Percentiles rank a stretch among this genome's conserved stretches.
phyloP scores from a whole-genome alignment of 2,329 filamentous ascomycete species.

The Escovopsis sp. region DNA sequence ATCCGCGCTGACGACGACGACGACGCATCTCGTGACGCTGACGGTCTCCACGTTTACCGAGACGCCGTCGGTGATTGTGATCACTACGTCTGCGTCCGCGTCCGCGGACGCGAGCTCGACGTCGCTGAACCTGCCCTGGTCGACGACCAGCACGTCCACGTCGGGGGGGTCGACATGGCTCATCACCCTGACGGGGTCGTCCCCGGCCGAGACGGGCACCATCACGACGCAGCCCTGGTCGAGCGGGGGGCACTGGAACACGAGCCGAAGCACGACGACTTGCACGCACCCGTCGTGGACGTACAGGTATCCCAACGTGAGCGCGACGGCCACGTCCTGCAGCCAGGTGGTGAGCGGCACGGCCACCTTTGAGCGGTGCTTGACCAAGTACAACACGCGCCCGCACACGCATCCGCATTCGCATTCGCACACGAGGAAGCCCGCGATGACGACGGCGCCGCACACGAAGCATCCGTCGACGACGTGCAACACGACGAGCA shows the following conservation, averaged over 20 bases:
- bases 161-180: neutral
- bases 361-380: constrained; percentile 2
- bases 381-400: neutral
- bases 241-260: constrained; percentile 4
- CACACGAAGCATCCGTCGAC: constrained; percentile 6
- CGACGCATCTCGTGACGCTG: constrained; percentile 3
- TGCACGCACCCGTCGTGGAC: constrained; percentile 5
- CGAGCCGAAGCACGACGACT: constrained; percentile 3
- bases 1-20: constrained; percentile 1
- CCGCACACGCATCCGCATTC: neutral
- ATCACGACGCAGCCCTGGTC: neutral
- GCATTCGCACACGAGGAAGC: neutral
- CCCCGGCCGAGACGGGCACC: neutral
- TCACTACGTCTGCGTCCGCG: neutral
- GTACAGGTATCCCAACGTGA: constrained; percentile 4
- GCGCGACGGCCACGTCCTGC: constrained; percentile 2
- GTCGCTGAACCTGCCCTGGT: neutral
- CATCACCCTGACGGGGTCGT: neutral
- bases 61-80: neutral
- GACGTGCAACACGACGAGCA: constrained; percentile 13
- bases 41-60: constrained; percentile 2
- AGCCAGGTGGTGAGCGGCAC: constrained; percentile 1
- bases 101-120: neutral
- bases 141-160: neutral
- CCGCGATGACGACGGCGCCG: neutral